Percentiles rank a stretch among this genome's conserved stretches.
Conservation (phyloP, 2,329 filamentous ascomycete genomes). For the Sporothrix sp. region DNA sequence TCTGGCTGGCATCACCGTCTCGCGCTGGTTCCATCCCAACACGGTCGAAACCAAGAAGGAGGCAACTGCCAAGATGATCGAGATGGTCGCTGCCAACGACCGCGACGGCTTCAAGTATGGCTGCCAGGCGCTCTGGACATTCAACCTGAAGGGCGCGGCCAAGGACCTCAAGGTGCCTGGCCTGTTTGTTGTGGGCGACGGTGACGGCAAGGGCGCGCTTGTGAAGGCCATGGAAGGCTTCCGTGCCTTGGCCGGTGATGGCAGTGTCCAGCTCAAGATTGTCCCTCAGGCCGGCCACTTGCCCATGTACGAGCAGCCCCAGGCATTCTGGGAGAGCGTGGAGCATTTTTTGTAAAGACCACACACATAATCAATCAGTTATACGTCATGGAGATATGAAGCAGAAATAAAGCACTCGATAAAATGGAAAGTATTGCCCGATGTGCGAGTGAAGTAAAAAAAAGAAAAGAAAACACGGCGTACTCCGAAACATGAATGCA, state of each 20-base stretch:
- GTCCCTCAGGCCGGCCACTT: conserved; percentile 67
- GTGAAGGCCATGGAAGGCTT: conserved; percentile 74
- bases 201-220: conserved; percentile 60
- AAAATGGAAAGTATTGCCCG: too few relatives aligned
- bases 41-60: conserved; percentile 38
- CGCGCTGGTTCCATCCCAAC: conserved; percentile 65
- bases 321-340: conserved; percentile 35
- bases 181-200: conserved; percentile 61
- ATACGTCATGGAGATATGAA: too few relatives aligned
- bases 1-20: conserved; percentile 61
- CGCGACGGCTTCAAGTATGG: conserved; percentile 59
- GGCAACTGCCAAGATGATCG: conserved; percentile 40
- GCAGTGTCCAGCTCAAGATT: conserved; percentile 49
- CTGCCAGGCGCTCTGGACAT: conserved; percentile 62
- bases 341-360: conserved; percentile 16
- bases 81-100: conserved; percentile 60
- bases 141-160: conserved; percentile 54
- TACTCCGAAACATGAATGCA: too few relatives aligned
- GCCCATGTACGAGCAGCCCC: conserved; percentile 66
- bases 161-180: conserved; percentile 46
- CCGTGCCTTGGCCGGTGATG: conserved; percentile 45
- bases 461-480: too few relatives aligned
- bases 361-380: too few relatives aligned
- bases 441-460: too few relatives aligned
- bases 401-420: too few relatives aligned